Evolutionary conservation across 164 flowering plant species (phyloP).

Genomic region (Dillenia turbinata): DNA sequence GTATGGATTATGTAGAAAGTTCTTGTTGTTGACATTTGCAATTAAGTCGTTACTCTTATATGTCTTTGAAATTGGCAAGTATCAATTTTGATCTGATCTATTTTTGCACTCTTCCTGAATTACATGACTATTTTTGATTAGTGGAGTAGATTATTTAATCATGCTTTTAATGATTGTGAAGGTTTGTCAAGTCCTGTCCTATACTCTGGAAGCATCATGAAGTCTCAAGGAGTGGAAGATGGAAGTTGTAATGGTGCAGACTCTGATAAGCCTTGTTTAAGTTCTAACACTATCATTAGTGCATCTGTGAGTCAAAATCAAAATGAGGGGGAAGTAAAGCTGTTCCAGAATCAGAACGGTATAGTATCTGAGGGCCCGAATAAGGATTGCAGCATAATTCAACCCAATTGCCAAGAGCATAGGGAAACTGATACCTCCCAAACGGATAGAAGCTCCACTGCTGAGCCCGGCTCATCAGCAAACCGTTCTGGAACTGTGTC

Average conservation of each 20-base stretch:
- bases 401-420: slow-evolving; percentile 15
- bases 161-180: slow-evolving; percentile 11
- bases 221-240: not conserved
- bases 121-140: too few relatives aligned
- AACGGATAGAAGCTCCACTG: slow-evolving; percentile 52
- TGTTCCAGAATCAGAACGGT: slow-evolving; percentile 18
- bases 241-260: slow-evolving; percentile 13
- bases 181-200: slow-evolving; percentile 10
- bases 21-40: too few relatives aligned
- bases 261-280: slow-evolving; percentile 31
- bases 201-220: slow-evolving; percentile 10
- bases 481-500: slow-evolving; percentile 33
- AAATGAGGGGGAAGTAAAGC: slow-evolving; percentile 14
- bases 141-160: slow-evolving; percentile 5
- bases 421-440: slow-evolving; percentile 28
- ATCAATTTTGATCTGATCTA: slow-evolving; percentile 1
- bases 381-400: slow-evolving; percentile 9
- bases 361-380: slow-evolving; percentile 14
- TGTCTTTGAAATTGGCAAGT: too few relatives aligned
- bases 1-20: too few relatives aligned
- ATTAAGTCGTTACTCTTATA: too few relatives aligned
- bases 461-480: slow-evolving; percentile 38
- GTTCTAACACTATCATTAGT: slow-evolving; percentile 41
- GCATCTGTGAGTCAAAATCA: slow-evolving; percentile 26
- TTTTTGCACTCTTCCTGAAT: slow-evolving; percentile 5